phyloP scores from a whole-genome alignment of 116 monocot genomes.

The Papilionanthe hybrid region DNA sequence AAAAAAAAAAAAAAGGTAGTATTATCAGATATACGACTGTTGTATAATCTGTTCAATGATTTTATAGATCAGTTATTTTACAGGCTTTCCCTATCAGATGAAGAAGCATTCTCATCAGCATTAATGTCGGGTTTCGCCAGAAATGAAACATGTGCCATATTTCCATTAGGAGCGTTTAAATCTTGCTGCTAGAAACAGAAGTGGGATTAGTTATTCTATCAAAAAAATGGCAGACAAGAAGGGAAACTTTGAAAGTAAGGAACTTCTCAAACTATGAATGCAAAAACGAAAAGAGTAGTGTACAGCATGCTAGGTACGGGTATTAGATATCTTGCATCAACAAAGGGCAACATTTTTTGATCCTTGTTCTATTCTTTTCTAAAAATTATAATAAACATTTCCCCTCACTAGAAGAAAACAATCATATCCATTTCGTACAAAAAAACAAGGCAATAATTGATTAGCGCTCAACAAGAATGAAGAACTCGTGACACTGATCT shows the following conservation, averaged over 20 bases:
- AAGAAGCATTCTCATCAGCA: conserved; percentile 53
- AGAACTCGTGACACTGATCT: not conserved
- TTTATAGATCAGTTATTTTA: conserved; percentile 33
- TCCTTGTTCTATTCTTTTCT: not conserved
- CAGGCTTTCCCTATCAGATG: conserved; percentile 77
- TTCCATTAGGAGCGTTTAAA: conserved; percentile 30
- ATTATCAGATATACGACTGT: conserved; percentile 1
- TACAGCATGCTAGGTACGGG: not conserved
- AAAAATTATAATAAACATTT: not conserved
- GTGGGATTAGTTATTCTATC: not conserved
- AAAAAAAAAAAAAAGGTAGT: not conserved
- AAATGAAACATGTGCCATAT: conserved; percentile 50
- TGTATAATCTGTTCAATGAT: not conserved
- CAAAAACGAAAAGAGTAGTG: not conserved
- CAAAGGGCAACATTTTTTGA: not conserved
- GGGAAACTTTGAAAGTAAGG: not conserved
- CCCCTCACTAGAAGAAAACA: not conserved
- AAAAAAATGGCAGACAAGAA: not conserved
- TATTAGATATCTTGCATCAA: not conserved
- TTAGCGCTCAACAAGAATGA: conserved; percentile 1
- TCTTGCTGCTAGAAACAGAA: conserved; percentile 53
- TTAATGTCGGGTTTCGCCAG: conserved; percentile 42
- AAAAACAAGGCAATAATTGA: not conserved
- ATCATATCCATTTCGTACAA: not conserved
- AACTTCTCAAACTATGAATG: not conserved